Percentiles rank a stretch among this genome's conserved stretches.
Conservation (phyloP, 257 asterid genomes). For the Przewalskia tangutica region DNA sequence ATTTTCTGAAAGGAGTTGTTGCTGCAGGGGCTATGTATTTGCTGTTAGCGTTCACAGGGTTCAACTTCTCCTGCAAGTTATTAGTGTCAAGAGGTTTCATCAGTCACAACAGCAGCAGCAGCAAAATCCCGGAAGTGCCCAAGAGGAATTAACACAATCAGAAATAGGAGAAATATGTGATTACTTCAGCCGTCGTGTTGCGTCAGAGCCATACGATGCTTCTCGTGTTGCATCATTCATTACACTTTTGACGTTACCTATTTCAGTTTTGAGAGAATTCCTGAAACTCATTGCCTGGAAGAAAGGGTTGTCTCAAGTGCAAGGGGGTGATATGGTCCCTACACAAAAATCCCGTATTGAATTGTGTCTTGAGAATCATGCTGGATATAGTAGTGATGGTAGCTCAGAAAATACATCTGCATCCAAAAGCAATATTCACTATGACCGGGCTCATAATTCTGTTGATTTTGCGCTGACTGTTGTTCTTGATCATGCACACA, state of each 20-base stretch:
- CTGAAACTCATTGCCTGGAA: constrained; percentile 96
- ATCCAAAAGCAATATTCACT: constrained; percentile 81
- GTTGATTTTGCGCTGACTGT: constrained; percentile 94
- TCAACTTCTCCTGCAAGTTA: constrained; percentile 98
- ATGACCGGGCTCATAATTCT: constrained; percentile 69
- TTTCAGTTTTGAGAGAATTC: constrained; percentile 86
- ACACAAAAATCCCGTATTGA: constrained; percentile 95
- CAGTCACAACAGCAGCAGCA: constrained; percentile 93
- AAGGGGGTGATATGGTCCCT: constrained; percentile 63
- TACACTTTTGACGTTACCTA: constrained; percentile 85
- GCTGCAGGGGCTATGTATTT: constrained; percentile 85
- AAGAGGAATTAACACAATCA: constrained; percentile 85
- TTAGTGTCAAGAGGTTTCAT: constrained; percentile 85
- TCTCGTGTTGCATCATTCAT: constrained; percentile 98
- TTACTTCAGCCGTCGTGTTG: constrained; percentile 97
- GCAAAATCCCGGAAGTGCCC: constrained; percentile 64
- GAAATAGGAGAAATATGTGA: constrained; percentile 96
- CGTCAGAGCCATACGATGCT: constrained; percentile 99
- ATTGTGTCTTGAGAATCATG: constrained; percentile 85
- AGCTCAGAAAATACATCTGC: constrained; percentile 39
- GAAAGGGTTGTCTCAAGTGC: constrained; percentile 80
- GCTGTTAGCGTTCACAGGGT: constrained; percentile 99
- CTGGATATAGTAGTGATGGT: constrained; percentile 55
- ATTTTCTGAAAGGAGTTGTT: constrained; percentile 2
- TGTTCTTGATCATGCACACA: constrained; percentile 83